These are phyloP conservation scores for Pseudonitzschia pungens DNA, from an alignment of 108 stramenopile species.

Conservation along the genomic window DNA sequence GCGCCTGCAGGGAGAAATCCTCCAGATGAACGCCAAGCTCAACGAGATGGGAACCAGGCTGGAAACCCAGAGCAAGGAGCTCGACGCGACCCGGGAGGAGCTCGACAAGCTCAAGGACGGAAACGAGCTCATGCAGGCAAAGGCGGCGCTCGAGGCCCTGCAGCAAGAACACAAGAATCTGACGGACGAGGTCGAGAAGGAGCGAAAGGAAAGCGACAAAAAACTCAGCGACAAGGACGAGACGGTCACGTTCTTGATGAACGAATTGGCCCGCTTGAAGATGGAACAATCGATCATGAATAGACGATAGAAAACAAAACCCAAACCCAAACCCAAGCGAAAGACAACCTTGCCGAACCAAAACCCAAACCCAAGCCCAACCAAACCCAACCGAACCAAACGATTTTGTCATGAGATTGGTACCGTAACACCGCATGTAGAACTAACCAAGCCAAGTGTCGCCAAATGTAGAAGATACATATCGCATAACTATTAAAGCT, in stretches of 20 bases:
- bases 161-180: neutral
- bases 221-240: constrained; percentile 25
- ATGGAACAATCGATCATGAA: constrained; percentile 1
- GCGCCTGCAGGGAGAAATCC: constrained; percentile 22
- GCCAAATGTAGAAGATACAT: no score
- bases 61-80: neutral
- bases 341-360: no score
- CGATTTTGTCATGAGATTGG: no score
- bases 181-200: neutral
- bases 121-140: neutral
- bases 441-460: no score
- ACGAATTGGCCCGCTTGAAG: constrained; percentile 15
- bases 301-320: neutral
- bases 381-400: no score
- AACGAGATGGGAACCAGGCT: neutral
- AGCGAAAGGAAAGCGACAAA: neutral
- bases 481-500: no score
- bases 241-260: constrained; percentile 16
- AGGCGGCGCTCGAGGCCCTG: neutral
- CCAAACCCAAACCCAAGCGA: no score
- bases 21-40: constrained; percentile 1
- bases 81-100: neutral
- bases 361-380: no score
- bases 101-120: neutral
- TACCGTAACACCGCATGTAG: no score